Evolutionary conservation across 2,329 filamentous ascomycete species (phyloP), one percentile per base, ranked within the genome.

Genomic region (Trichoderma semiorbis): DNA sequence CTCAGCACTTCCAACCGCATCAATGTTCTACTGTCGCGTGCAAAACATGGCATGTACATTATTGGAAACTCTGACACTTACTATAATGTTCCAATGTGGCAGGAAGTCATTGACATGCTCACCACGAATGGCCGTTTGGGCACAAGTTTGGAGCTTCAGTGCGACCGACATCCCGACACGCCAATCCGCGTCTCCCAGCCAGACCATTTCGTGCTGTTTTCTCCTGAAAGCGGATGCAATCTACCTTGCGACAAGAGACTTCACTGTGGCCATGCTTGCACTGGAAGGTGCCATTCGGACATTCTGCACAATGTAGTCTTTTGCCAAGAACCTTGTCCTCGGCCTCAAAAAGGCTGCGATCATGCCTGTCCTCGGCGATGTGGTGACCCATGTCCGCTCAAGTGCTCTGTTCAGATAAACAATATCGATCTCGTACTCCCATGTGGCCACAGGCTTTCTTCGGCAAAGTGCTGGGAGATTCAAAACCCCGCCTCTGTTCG

Each of bases 31-130:
- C 81, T 93, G 0, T 90, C 87, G 50, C 87, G 92, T 7, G 91
- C 91, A 0, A 83, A 89, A 74, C 88, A 93, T 74, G 91, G 91
- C 0, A 89, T 94, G 85, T 92, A 91, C 76, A 82, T 94, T 21
- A 89, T 94, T 39, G 91, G 92, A 1, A 91, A 93, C 75, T 77
- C 88, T 0, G 78, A 86, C 0, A 93, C 90, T 0, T 90, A 86
- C 34, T 76, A 76, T 0, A 79, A 83, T 24, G 84, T 93, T 0
- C 77, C 79, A 0, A 93, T 93, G 90, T 94, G 91, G 91, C 75
- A 78, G 0, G 75, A 87, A 0, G 88, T 93, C 0, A 78, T 90
- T 10, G 72, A 80, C 0, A 86, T 90, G 26, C 79, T 94, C 0
- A 72, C 80, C 10, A 74, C 75, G 0, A 76, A 79, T 0, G 81